Percentiles rank a stretch among this genome's conserved stretches.
Evolutionary conservation across 176 grass and related monocot species (phyloP).

Genomic region (Avena insularis): DNA sequence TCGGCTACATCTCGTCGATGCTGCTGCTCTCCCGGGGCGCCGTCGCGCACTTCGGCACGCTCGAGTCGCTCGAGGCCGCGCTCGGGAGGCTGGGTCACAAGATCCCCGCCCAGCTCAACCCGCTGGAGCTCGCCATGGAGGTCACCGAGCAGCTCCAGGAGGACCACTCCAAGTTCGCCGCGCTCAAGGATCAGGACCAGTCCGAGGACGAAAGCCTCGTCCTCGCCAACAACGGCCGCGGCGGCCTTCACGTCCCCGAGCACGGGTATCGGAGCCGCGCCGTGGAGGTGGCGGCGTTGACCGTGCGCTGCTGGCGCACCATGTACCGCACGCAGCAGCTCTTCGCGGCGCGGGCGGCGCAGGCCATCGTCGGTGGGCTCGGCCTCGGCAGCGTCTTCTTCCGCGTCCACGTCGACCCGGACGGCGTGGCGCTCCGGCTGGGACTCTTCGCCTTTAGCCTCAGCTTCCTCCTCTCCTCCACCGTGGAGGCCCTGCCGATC

Average conservation of each 20-base stretch:
- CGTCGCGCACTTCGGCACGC: conserved; percentile 73
- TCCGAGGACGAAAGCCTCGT: conserved; percentile 17
- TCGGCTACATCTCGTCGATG: conserved; percentile 68
- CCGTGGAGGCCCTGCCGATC: conserved; percentile 78
- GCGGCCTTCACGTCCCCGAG: neutral
- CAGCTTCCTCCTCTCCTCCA: conserved; percentile 96
- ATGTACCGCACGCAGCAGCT: conserved; percentile 91
- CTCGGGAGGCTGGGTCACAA: conserved; percentile 63
- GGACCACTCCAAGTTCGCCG: conserved; percentile 11
- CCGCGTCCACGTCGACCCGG: conserved; percentile 44
- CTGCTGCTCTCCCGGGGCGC: conserved; percentile 74
- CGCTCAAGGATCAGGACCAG: neutral
- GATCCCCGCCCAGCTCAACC: conserved; percentile 69
- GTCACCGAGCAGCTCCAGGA: conserved; percentile 56
- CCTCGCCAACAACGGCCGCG: neutral
- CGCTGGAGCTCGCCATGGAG: conserved; percentile 91
- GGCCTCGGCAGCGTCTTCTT: conserved; percentile 90
- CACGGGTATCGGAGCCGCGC: conserved; percentile 54
- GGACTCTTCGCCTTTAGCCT: conserved; percentile 95
- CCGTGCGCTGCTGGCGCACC: conserved; percentile 74
- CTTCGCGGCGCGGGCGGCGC: conserved; percentile 77
- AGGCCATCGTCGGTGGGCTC: conserved; percentile 72
- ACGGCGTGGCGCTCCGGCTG: conserved; percentile 70
- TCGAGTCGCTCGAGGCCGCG: conserved; percentile 60
- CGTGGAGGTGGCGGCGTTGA: conserved; percentile 64